Base-by-base conservation (phyloP, 2,329 filamentous ascomycete species). In the Phaeosphaeriaceae sp. region DNA sequence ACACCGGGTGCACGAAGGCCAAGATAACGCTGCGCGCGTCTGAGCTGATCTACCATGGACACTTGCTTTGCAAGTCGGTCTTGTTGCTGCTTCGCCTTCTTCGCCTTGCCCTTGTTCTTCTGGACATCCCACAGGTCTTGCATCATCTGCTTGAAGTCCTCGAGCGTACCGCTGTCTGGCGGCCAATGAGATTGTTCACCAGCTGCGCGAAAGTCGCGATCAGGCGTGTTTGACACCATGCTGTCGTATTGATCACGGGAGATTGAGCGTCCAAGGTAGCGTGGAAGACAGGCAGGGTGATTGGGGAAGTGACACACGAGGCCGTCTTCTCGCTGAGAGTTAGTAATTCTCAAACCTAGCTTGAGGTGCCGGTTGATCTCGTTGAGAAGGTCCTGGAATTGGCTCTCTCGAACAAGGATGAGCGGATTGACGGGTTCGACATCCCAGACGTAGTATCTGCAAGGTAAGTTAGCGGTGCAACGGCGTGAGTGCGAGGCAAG, bases 21-120 rank as follows among this genome's bases (percentile, higher is more conserved):
- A 1, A 97, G 83, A 68, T 91, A 92, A 52, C 86, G 81, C 72
- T 94, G 90, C 8, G 86, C 81, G 48, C 89, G 84, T 65, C 88
- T 87, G 61, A 91, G 80, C 68, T 87, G 83, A 35, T 82, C 79
- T 1, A 81, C 81, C 79, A 85, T 86, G 2, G 78, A 71, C 61
- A 84, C 81, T 59, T 88, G 85, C 43, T 80, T 83, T 22, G 80
- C 66, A 3, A 84, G 59, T 1, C 82, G 82, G 40, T 84, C 82
- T 42, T 82, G 78, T 40, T 81, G 79, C 64, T 80, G 84, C 70
- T 84, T 85, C 40, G 80, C 83, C 55, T 81, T 86, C 3, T 68
- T 70, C 0, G 69, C 68, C 63, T 83, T 85, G 52, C 76, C 81
- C 64, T 82, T 84, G 19, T 79, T 82, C 68, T 84, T 85, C 35